A percentile compares a stretch with the other conserved stretches of the same genome.
Conservation (phyloP, 2,329 filamentous ascomycete species). For the Xylariaceae sp. region DNA sequence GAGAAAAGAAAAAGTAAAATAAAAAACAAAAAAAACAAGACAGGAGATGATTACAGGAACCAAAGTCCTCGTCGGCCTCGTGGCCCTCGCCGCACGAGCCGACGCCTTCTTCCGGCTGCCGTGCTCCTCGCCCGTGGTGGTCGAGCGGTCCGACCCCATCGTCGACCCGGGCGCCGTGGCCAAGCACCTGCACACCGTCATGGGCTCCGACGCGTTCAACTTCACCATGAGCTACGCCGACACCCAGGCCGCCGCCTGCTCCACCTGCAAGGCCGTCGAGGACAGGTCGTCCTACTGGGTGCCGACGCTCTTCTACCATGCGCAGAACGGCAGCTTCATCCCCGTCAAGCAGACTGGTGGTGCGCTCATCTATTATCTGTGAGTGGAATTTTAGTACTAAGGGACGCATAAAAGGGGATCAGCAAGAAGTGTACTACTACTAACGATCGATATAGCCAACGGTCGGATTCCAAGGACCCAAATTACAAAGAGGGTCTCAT, state of each 20-base stretch:
- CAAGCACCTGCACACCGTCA: slow-evolving; percentile 55
- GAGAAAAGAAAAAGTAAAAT: too few species aligned
- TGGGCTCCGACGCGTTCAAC: slow-evolving; percentile 57
- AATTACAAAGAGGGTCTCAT: slow-evolving; percentile 42
- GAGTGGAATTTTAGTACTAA: slow-evolving; percentile 20
- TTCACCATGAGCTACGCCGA: slow-evolving; percentile 47
- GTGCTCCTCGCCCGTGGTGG: slow-evolving; percentile 22
- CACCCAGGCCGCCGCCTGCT: slow-evolving; percentile 52
- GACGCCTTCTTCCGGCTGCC: slow-evolving; percentile 24
- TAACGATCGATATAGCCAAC: slow-evolving; percentile 25
- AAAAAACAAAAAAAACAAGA: not conserved
- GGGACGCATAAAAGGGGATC: not conserved
- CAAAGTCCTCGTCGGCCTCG: slow-evolving; percentile 12
- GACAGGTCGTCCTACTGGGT: slow-evolving; percentile 67
- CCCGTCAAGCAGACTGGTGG: slow-evolving; percentile 39
- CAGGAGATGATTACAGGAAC: slow-evolving; percentile 4
- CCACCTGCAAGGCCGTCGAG: slow-evolving; percentile 56
- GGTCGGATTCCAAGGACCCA: slow-evolving; percentile 34
- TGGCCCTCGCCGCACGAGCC: slow-evolving; percentile 9
- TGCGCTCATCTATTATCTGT: slow-evolving; percentile 53
- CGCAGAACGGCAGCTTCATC: slow-evolving; percentile 51
- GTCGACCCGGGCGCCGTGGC: slow-evolving; percentile 48
- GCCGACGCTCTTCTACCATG: slow-evolving; percentile 48
- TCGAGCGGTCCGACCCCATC: slow-evolving; percentile 54
- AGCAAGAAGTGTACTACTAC: slow-evolving; percentile 7